phyloP scores from a whole-genome alignment of 148 eudicot species.

The Rhododendron vialii region DNA sequence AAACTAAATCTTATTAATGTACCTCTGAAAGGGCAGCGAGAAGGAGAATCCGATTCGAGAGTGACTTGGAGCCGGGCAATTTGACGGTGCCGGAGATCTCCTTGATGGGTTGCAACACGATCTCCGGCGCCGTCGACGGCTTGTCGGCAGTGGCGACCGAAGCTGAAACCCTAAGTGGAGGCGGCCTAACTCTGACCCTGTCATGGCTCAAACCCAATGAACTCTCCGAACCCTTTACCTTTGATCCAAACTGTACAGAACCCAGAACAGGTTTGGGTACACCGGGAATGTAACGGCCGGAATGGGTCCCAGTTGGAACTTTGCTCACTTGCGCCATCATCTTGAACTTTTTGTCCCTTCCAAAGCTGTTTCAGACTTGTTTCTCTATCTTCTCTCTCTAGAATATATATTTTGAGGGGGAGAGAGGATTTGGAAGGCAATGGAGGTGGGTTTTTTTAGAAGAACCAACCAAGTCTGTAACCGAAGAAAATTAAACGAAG shows the following conservation, averaged over 20 bases:
- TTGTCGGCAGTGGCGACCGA: conserved; percentile 68
- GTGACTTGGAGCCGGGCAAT: conserved; percentile 90
- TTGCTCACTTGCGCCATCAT: conserved; percentile 60
- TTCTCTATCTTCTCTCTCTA: conserved; percentile 1
- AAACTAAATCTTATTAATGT: not conserved
- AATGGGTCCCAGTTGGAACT: conserved; percentile 31
- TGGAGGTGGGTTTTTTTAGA: not conserved
- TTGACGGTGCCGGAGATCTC: conserved; percentile 85
- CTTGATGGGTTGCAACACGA: conserved; percentile 80
- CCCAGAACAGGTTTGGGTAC: conserved; percentile 25
- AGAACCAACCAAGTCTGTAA: no score
- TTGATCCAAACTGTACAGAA: conserved; percentile 34
- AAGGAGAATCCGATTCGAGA: conserved; percentile 41
- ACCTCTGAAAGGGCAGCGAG: conserved; percentile 98
- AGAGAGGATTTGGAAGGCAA: not conserved
- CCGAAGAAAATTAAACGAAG: no score
- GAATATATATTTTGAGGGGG: not conserved
- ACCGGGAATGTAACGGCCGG: conserved; percentile 17
- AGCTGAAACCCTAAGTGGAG: conserved; percentile 40
- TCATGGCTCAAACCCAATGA: conserved; percentile 34
- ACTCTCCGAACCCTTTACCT: conserved; percentile 22
- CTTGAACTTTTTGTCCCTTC: not conserved
- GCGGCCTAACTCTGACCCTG: conserved; percentile 13
- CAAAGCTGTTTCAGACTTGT: not conserved
- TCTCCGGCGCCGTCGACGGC: conserved; percentile 62